A percentile compares a stretch with the other conserved stretches of the same genome.
These are phyloP conservation scores for Mycena vulgaris DNA, from an alignment of 768 basidiomycete species.

Conservation along the genomic window DNA sequence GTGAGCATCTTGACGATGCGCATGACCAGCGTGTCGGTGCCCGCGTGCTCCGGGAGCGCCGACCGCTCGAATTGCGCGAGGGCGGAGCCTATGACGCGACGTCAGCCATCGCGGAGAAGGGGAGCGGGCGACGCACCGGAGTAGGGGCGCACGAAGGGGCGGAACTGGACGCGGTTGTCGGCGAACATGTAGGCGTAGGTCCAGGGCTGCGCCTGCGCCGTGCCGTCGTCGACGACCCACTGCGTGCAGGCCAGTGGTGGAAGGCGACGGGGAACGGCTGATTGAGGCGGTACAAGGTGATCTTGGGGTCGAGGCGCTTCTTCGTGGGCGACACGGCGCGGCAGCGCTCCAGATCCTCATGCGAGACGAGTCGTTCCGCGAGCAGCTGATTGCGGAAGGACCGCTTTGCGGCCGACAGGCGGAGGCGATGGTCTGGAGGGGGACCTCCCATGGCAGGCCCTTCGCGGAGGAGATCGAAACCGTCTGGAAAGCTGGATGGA, in stretches of 20 bases:
- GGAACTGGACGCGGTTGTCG: slow-evolving; percentile 21
- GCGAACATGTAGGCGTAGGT: slow-evolving; percentile 27
- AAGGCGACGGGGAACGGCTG: slow-evolving; percentile 32
- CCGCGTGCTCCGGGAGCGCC: slow-evolving; percentile 40
- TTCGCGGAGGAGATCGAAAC: slow-evolving; percentile 26
- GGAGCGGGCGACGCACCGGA: background rate
- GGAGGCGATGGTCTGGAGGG: slow-evolving; percentile 12
- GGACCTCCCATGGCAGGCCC: slow-evolving; percentile 27
- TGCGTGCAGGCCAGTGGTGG: background rate
- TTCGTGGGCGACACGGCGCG: slow-evolving; percentile 3
- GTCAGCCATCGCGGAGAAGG: background rate
- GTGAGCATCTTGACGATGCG: slow-evolving; percentile 43
- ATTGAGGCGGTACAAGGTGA: slow-evolving; percentile 6
- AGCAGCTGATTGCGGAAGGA: slow-evolving; percentile 28
- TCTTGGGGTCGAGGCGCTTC: slow-evolving; percentile 23
- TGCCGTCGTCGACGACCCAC: slow-evolving; percentile 18
- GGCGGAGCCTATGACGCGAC: slow-evolving; percentile 20
- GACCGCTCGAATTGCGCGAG: slow-evolving; percentile 38
- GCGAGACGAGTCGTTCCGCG: slow-evolving; percentile 17
- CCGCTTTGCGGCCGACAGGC: background rate
- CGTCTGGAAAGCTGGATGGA: slow-evolving; percentile 9
- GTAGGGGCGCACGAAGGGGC: slow-evolving; percentile 15
- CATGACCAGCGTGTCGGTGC: slow-evolving; percentile 50
- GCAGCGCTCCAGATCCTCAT: background rate
- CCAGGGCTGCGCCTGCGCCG: slow-evolving; percentile 7